These are phyloP conservation scores for Microsporum audouinii DNA, from an alignment of 2,329 filamentous ascomycete genomes.

Conservation along the genomic window DNA sequence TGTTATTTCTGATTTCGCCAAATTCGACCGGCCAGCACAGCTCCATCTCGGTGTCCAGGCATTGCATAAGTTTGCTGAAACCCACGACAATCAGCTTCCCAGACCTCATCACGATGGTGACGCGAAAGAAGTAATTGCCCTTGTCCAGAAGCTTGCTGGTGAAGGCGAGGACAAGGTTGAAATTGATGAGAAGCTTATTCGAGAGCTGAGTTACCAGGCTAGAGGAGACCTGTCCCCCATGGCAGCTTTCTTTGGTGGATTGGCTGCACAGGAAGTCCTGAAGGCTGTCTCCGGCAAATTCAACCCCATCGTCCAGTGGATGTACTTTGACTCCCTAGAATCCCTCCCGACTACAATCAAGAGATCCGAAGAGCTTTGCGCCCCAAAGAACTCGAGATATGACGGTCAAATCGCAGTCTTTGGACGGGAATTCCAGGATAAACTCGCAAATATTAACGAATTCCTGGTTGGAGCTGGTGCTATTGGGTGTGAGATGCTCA, in stretches of 20 bases:
- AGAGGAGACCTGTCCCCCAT: slow-evolving; percentile 82
- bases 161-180: slow-evolving; percentile 60
- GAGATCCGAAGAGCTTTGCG: slow-evolving; percentile 78
- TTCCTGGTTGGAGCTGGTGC: slow-evolving; percentile 94
- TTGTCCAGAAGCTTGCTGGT: slow-evolving; percentile 62
- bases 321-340: slow-evolving; percentile 98
- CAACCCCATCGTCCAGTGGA: slow-evolving; percentile 84
- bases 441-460: slow-evolving; percentile 77
- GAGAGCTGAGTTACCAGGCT: slow-evolving; percentile 89
- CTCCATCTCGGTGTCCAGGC: slow-evolving; percentile 89
- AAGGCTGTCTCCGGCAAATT: slow-evolving; percentile 98
- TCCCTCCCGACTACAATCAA: slow-evolving; percentile 66
- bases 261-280: slow-evolving; percentile 85
- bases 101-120: slow-evolving; percentile 75
- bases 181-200: slow-evolving; percentile 81
- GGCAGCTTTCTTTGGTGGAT: slow-evolving; percentile 88
- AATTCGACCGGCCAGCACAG: slow-evolving; percentile 88
- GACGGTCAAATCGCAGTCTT: slow-evolving; percentile 97
- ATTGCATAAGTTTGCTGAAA: slow-evolving; percentile 70
- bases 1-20: slow-evolving; percentile 88
- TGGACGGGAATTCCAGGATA: slow-evolving; percentile 84
- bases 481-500: slow-evolving; percentile 97
- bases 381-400: slow-evolving; percentile 73
- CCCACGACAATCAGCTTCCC: slow-evolving; percentile 60
- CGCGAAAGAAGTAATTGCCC: slow-evolving; percentile 62